Evolutionary conservation across 805 yeast species (phyloP), one percentile per base, ranked within the genome.

Genomic region (Candida khao-thaluensis): DNA sequence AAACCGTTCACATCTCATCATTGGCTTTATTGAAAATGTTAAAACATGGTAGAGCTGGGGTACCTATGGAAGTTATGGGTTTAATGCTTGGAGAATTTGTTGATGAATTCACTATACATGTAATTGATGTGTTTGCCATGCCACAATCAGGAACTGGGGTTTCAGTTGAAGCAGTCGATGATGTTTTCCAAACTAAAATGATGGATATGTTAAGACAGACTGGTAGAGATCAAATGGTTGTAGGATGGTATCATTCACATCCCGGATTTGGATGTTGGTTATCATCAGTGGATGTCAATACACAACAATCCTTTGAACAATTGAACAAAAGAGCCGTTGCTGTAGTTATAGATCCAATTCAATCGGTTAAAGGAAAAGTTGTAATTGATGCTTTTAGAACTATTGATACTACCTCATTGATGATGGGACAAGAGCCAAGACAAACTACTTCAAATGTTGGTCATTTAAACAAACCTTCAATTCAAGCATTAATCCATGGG

Each of bases 201-300:
- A 93, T 93, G 99, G 99, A 93, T 59, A 93, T 93, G 99, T 76
- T 93, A 57, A 82, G 85, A 66, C 99, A 93, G 63, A 93, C 99
- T 1, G 99, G 99, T n/a, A 77, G 99, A 63, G 97, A 90, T 65
- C 95, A 93, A 62, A 89, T 87, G 87, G 99, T 93, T 38, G 99
- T 93, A 35, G 99, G 99, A 23, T 93, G 99, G 99, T 93, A 93
- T 70, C 99, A 93, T 61, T 90, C 98, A 10, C 99, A 93, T 66
- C 99, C 99, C 4, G 99, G 99, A 12, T 93, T 91, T 61, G 99
- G 99, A n/a, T 93, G 99, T 71, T 93, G 99, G 99, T 74, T 93
- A 52, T 90, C 98, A 9, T 81, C 90, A 20, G 98, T 93, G 20
- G 99, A 93, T 76, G 95, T 93, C 44, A 88, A 89, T 63, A 93